Percentiles rank a stretch among this genome's conserved stretches.
These are phyloP conservation scores for Verticillium isaacii DNA, from an alignment of 2,329 filamentous ascomycete species.

Conservation along the genomic window DNA sequence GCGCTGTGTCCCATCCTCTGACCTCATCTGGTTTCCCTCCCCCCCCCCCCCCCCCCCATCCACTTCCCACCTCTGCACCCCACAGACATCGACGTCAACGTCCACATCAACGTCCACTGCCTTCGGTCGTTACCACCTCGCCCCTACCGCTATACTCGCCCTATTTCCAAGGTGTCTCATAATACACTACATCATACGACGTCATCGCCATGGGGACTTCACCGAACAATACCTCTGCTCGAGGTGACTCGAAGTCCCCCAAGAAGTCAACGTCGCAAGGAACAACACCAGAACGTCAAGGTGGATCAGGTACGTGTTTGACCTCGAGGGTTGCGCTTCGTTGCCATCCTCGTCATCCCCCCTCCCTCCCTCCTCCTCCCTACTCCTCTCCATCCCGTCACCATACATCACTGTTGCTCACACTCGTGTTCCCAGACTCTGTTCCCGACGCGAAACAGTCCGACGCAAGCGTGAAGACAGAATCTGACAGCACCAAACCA, in stretches of 20 bases:
- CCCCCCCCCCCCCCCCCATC: slow-evolving; percentile 9
- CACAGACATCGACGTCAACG: slow-evolving; percentile 21
- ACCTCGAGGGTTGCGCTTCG: slow-evolving; percentile 9
- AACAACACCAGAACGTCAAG: slow-evolving; percentile 33
- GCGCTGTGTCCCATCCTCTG: slow-evolving; percentile 22
- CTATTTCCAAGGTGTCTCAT: slow-evolving; percentile 14
- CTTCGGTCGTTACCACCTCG: slow-evolving; percentile 3
- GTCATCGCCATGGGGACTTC: slow-evolving; percentile 45
- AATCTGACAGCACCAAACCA: slow-evolving; percentile 58
- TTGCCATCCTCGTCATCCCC: slow-evolving; percentile 6
- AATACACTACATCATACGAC: slow-evolving; percentile 30
- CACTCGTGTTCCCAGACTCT: slow-evolving; percentile 27
- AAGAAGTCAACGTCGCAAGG: slow-evolving; percentile 33
- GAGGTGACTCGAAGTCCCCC: slow-evolving; percentile 44
- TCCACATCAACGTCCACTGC: slow-evolving; percentile 3
- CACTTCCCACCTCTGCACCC: slow-evolving; percentile 19
- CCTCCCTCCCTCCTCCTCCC: neutral
- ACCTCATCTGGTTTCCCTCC: slow-evolving; percentile 31
- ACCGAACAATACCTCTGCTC: slow-evolving; percentile 30
- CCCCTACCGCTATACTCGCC: slow-evolving; percentile 19
- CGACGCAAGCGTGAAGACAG: slow-evolving; percentile 45
- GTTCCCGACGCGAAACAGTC: slow-evolving; percentile 43
- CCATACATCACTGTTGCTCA: slow-evolving; percentile 12
- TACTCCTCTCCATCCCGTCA: neutral
- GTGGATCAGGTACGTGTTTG: slow-evolving; percentile 25